Evolutionary conservation across 345 rosid genomes (phyloP), one percentile per base, ranked within the genome.

Genomic region (Camelina neglecta): DNA sequence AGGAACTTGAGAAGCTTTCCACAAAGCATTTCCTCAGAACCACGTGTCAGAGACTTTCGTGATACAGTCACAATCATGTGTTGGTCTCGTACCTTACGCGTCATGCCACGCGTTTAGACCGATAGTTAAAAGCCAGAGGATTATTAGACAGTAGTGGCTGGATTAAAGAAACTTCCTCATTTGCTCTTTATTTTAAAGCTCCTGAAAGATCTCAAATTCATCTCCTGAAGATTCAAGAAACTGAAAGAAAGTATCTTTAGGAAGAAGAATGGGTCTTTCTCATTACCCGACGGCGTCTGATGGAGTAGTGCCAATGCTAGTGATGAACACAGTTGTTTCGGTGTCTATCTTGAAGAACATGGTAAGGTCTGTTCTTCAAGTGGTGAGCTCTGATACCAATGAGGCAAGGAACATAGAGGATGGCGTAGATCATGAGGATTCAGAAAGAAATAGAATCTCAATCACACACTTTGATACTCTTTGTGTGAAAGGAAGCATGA

Each of bases 241-340:
- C 13, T 11, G 9, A 44, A 44, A 13, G 7, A 39, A 39, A 44
- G 48, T 44, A 44, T 12, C 16, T 4, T 1, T 44, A 44, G 48
- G 7, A 44, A 44, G 12, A 24, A 42, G 54, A 11, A 91, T 91
- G 97, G 95, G 97, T 24, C 77, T 88, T 49, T 83, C 90, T 1
- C 84, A 73, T 60, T 88, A 81, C 69, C 91, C 88, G 1, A 71
- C 71, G 16, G 67, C 86, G 29, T 73, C 86, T 0, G 92, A 86
- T 21, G 91, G 93, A 18, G 75, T 84, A 49, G 73, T 91, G 4
- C 87, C 89, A 8, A 79, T 86, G 62, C 81, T 91, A n/a, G 85
- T 86, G 42, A 78, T 89, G 83, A 83, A 83, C 87, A 82, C 86
- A 1, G 85, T 85, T 59, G 55, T 86, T 39, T 83, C 85, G 21